A percentile compares a stretch with the other conserved stretches of the same genome.
phyloP scores from a whole-genome alignment of 2,329 filamentous ascomycete genomes.

The Aspergillus versicolor region DNA sequence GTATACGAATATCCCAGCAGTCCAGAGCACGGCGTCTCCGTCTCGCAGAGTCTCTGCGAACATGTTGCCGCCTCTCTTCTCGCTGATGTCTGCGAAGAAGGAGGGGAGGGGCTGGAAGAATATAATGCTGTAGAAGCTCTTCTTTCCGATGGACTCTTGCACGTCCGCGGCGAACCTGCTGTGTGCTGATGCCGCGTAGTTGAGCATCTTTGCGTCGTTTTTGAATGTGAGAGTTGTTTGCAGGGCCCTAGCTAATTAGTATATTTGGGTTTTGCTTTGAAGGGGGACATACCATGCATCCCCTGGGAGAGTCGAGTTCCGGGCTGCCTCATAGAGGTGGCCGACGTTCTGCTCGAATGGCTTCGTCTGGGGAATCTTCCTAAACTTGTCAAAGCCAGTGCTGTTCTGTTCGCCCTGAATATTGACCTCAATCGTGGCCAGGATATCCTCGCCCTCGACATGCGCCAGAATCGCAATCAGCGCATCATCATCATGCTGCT shows the following conservation, averaged over 20 bases:
- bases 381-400: neutral
- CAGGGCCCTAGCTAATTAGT: neutral
- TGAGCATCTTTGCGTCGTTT: neutral
- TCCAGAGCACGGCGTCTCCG: neutral
- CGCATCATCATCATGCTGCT: neutral
- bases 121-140: neutral
- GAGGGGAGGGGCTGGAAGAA: constrained; percentile 1
- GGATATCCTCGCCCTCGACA: neutral
- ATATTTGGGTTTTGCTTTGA: no score
- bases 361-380: neutral
- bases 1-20: neutral
- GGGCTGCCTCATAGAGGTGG: neutral
- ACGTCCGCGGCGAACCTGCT: neutral
- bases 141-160: neutral
- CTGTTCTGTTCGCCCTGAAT: neutral
- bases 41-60: neutral
- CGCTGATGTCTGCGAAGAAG: neutral
- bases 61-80: neutral
- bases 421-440: neutral
- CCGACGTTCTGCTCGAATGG: neutral
- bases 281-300: neutral
- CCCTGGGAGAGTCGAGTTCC: neutral
- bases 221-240: neutral
- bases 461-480: neutral
- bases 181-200: neutral